phyloP scores from a whole-genome alignment of 2,329 filamentous ascomycete genomes.

The Coleophoma cylindrospora region DNA sequence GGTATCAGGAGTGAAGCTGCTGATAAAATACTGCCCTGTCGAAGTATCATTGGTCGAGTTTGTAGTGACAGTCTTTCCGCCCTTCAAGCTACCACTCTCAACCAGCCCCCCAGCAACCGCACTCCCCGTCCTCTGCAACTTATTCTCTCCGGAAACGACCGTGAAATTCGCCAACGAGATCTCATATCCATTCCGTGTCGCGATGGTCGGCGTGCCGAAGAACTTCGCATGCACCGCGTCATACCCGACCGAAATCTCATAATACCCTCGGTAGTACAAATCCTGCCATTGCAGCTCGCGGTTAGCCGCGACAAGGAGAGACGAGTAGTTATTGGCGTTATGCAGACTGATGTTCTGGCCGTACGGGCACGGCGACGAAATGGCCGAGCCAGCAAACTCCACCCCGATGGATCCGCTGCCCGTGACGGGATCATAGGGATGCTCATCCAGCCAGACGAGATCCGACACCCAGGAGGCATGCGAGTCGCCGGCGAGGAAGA shows the following conservation, averaged over 20 bases:
- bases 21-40: conserved; percentile 8
- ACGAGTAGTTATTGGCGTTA: conserved; percentile 40
- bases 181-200: conserved; percentile 56
- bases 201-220: conserved; percentile 58
- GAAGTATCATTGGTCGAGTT: conserved; percentile 17
- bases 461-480: conserved; percentile 63
- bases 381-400: conserved; percentile 63
- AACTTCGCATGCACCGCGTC: conserved; percentile 57
- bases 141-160: conserved; percentile 56
- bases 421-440: conserved; percentile 46
- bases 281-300: conserved; percentile 69
- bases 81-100: conserved; percentile 50
- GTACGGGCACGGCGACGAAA: conserved; percentile 53
- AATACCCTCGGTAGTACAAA: conserved; percentile 70
- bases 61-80: conserved; percentile 6
- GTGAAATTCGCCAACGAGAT: conserved; percentile 67
- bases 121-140: conserved; percentile 33
- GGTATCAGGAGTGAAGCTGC: neutral
- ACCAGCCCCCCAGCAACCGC: conserved; percentile 30
- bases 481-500: conserved; percentile 67
- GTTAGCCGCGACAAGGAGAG: conserved; percentile 45
- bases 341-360: conserved; percentile 53
- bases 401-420: conserved; percentile 54
- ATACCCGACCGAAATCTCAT: conserved; percentile 53
- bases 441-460: conserved; percentile 50